Evolutionary conservation across 495 filamentous ascomycete species (phyloP).

Genomic region (Neurospora terricola): DNA sequence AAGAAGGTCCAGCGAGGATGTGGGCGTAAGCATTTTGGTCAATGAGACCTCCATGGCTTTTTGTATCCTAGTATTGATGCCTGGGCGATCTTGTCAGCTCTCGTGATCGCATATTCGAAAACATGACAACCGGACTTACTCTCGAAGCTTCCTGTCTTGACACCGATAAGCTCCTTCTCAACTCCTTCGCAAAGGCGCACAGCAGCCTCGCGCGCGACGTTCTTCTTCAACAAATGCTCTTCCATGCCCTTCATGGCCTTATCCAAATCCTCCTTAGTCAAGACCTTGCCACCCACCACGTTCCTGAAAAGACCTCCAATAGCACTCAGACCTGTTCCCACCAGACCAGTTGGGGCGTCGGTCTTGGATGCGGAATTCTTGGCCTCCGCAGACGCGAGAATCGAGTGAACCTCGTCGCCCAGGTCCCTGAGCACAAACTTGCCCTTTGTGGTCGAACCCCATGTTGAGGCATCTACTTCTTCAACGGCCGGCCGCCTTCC

Average conservation of each 20-base stretch:
- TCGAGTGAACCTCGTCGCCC: constrained; percentile 86
- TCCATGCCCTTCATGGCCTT: constrained; percentile 94
- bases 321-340: constrained; percentile 66
- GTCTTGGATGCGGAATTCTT: constrained; percentile 41
- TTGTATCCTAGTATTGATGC: constrained; percentile 70
- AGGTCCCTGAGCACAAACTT: constrained; percentile 91
- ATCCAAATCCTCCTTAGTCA: constrained; percentile 78
- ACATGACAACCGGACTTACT: constrained; percentile 35
- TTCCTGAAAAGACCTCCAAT: constrained; percentile 86
- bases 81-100: constrained; percentile 18
- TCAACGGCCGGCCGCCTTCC: constrained; percentile 46
- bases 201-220: constrained; percentile 90
- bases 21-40: constrained; percentile 89
- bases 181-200: constrained; percentile 86
- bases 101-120: neutral
- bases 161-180: constrained; percentile 75
- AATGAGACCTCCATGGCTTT: constrained; percentile 83
- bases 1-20: constrained; percentile 84
- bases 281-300: constrained; percentile 82
- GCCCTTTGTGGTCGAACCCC: constrained; percentile 81
- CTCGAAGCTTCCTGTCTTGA: constrained; percentile 89
- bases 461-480: constrained; percentile 63
- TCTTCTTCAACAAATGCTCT: constrained; percentile 89
- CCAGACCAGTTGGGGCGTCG: constrained; percentile 45
- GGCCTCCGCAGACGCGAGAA: constrained; percentile 61